These are phyloP conservation scores for Zygoascus ofunaensis DNA, from an alignment of 805 yeast species.

Conservation along the genomic window DNA sequence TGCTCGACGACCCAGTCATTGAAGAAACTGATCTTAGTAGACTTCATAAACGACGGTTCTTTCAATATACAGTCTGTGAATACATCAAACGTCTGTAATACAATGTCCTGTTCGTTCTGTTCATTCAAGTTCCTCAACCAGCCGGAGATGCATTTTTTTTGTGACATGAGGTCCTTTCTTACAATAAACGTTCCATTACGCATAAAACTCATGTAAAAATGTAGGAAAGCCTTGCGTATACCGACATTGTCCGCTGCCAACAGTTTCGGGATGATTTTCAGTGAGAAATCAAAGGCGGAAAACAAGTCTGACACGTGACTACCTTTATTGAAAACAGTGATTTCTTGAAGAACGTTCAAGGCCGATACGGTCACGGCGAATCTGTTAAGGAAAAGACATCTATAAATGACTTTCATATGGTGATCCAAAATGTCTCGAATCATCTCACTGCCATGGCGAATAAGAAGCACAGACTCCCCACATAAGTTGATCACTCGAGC, in stretches of 20 bases:
- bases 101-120: conserved; percentile 39
- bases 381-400: conserved; percentile 52
- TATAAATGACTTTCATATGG: conserved; percentile 54
- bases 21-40: conserved; percentile 64
- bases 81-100: conserved; percentile 36
- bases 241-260: conserved; percentile 35
- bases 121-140: conserved; percentile 57
- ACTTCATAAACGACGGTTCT: conserved; percentile 54
- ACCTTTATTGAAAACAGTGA: conserved; percentile 43
- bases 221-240: conserved; percentile 51
- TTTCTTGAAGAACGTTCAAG: conserved; percentile 45
- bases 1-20: conserved; percentile 66
- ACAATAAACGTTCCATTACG: conserved; percentile 41
- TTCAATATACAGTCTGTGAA: conserved; percentile 43
- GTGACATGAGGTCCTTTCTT: conserved; percentile 55
- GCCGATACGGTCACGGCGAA: conserved; percentile 54
- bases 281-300: conserved; percentile 57
- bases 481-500: conserved; percentile 33
- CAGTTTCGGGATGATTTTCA: conserved; percentile 53
- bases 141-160: conserved; percentile 49
- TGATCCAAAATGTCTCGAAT: conserved; percentile 46
- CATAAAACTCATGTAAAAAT: conserved; percentile 51
- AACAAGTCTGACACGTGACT: conserved; percentile 47
- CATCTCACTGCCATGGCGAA: conserved; percentile 30
- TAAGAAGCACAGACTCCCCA: conserved; percentile 27